These are phyloP conservation scores for Talaromyces thailandensis DNA, from an alignment of 495 filamentous ascomycete species.

Conservation along the genomic window DNA sequence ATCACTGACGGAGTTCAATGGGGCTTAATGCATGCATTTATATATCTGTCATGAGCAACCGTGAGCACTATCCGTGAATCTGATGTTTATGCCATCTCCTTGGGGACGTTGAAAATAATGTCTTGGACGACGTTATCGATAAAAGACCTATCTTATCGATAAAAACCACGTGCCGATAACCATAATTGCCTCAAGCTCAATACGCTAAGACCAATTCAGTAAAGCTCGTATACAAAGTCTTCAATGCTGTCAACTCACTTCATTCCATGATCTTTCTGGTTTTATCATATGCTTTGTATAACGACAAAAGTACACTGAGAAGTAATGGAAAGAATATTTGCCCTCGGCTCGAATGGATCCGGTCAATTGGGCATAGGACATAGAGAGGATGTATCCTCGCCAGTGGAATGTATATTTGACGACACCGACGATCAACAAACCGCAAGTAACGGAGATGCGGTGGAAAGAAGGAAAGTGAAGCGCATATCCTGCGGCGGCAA, in stretches of 20 bases:
- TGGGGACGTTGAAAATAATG: too few species aligned
- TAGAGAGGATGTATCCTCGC: slow-evolving; percentile 60
- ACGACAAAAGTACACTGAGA: background rate
- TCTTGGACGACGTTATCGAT: background rate
- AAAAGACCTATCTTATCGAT: background rate
- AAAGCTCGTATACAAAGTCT: background rate
- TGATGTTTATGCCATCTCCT: too few species aligned
- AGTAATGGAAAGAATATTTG: slow-evolving; percentile 45
- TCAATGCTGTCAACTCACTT: background rate
- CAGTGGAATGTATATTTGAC: slow-evolving; percentile 49
- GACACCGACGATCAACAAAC: slow-evolving; percentile 1
- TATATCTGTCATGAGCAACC: too few species aligned
- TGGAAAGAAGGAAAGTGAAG: slow-evolving; percentile 11
- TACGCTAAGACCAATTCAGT: background rate
- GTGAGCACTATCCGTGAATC: too few species aligned
- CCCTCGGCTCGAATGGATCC: slow-evolving; percentile 87
- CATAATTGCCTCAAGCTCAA: background rate
- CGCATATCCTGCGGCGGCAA: slow-evolving; percentile 71
- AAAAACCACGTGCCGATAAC: background rate
- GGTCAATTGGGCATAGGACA: slow-evolving; percentile 80
- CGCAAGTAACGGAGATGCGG: background rate
- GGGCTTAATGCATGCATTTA: too few species aligned
- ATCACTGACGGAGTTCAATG: too few species aligned
- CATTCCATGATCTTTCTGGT: too few species aligned
- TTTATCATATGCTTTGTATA: too few species aligned